These are phyloP conservation scores for Combretum micranthum DNA, from an alignment of 345 rosid species.

Conservation along the genomic window DNA sequence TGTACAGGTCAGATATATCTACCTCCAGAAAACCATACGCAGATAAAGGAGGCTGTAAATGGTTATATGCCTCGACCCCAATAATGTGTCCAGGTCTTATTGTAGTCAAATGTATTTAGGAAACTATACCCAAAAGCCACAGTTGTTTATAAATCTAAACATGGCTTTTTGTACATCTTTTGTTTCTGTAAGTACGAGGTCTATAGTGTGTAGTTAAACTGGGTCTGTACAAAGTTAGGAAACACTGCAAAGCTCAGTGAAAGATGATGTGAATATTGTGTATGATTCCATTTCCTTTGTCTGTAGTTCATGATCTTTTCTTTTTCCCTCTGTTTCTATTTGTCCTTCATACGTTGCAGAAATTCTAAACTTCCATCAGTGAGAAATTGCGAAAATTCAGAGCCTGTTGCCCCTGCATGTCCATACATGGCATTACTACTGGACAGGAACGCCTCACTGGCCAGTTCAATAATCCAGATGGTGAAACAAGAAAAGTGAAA, in stretches of 20 bases:
- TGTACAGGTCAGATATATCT: slow-evolving; percentile 1
- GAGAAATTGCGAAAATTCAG: no score
- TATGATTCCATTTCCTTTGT: neutral
- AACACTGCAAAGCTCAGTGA: slow-evolving; percentile 14
- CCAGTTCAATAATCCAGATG: no score
- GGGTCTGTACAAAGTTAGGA: slow-evolving; percentile 15
- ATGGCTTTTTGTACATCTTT: slow-evolving; percentile 13
- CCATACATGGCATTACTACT: no score
- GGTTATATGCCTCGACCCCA: neutral
- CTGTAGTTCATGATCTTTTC: neutral
- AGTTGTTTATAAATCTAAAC: slow-evolving; percentile 4
- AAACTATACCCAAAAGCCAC: slow-evolving; percentile 6
- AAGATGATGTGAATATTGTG: slow-evolving; percentile 5
- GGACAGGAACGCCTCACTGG: no score
- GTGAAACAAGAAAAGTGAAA: no score
- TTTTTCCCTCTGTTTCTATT: neutral
- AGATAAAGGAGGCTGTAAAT: neutral
- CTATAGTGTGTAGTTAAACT: slow-evolving; percentile 13
- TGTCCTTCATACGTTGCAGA: no score
- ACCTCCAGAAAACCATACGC: neutral
- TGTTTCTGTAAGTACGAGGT: slow-evolving; percentile 7
- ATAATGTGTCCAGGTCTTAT: neutral
- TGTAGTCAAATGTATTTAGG: slow-evolving; percentile 10
- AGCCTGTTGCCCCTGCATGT: no score
- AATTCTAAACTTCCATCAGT: no score